These are phyloP conservation scores for Plasmodium coatneyi DNA, from an alignment of 169 alveolate genomes.

Conservation along the genomic window DNA sequence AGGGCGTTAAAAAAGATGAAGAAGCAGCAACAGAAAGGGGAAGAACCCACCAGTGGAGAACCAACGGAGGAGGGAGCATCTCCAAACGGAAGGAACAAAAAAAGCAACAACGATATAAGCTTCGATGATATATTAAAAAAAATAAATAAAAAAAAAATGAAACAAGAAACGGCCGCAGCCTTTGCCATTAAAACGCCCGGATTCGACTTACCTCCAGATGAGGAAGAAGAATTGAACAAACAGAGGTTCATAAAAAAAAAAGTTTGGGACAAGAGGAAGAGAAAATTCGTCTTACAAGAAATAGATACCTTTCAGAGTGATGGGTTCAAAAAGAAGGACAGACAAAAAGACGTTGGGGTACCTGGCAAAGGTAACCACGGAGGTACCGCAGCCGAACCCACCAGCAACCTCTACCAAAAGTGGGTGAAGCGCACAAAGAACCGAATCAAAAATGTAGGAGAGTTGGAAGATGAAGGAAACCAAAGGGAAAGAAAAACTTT, in stretches of 20 bases:
- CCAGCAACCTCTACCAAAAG: conserved; percentile 75
- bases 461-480: conserved; percentile 71
- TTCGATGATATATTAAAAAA: conserved; percentile 75
- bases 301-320: conserved; percentile 59
- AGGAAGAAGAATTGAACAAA: conserved; percentile 77
- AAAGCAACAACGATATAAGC: not conserved
- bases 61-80: not conserved
- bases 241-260: conserved; percentile 74
- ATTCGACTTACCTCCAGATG: conserved; percentile 82
- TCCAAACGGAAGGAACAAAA: not conserved
- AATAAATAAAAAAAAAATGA: conserved; percentile 49
- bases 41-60: not conserved
- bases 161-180: conserved; percentile 10
- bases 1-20: conserved; percentile 44
- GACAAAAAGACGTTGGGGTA: conserved; percentile 22
- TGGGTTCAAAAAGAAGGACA: conserved; percentile 29
- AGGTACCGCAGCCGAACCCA: not conserved
- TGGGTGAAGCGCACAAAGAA: conserved; percentile 80
- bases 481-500: not conserved
- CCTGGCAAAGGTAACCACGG: not conserved
- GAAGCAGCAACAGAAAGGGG: not conserved
- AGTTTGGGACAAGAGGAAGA: conserved; percentile 78
- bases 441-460: conserved; percentile 80
- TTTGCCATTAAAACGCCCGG: conserved; percentile 66
- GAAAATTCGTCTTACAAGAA: conserved; percentile 60